These are phyloP conservation scores for Porogramme epimiltina DNA, from an alignment of 1,284 basidiomycete species.

Conservation along the genomic window DNA sequence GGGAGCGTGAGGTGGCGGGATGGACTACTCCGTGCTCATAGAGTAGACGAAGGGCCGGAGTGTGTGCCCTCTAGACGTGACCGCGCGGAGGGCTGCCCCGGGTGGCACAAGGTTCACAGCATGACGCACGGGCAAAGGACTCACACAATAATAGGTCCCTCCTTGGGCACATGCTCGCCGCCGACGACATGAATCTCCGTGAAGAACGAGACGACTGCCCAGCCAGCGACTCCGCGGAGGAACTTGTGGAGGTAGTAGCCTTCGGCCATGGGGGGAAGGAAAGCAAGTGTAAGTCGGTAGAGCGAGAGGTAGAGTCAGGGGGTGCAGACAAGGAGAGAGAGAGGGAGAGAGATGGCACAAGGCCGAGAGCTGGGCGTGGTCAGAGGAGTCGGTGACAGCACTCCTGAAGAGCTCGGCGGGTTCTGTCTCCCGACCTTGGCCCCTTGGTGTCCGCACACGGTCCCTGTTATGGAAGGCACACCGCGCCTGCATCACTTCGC, in stretches of 20 bases:
- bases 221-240: conserved; percentile 69
- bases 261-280: conserved; percentile 33
- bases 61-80: too few relatives aligned
- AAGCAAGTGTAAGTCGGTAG: not conserved
- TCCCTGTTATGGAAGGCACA: too few relatives aligned
- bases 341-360: not conserved
- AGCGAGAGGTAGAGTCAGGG: not conserved
- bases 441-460: not conserved
- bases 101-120: too few relatives aligned
- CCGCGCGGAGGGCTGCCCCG: too few relatives aligned
- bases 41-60: too few relatives aligned
- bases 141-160: conserved; percentile 88
- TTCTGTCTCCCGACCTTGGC: conserved; percentile 3
- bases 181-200: conserved; percentile 83
- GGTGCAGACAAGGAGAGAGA: conserved; percentile 2
- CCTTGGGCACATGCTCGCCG: conserved; percentile 80
- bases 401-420: not conserved
- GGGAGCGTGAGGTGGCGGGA: not conserved
- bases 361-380: too few relatives aligned
- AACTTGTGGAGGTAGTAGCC: conserved; percentile 55
- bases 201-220: conserved; percentile 85
- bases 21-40: too few relatives aligned
- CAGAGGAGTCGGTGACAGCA: too few relatives aligned
- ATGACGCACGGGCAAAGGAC: conserved; percentile 32
- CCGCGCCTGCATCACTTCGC: too few relatives aligned